Percentiles rank a stretch among this genome's conserved stretches.
Conservation (phyloP, 164 flowering plant species). For the Chimonanthus praecox region DNA sequence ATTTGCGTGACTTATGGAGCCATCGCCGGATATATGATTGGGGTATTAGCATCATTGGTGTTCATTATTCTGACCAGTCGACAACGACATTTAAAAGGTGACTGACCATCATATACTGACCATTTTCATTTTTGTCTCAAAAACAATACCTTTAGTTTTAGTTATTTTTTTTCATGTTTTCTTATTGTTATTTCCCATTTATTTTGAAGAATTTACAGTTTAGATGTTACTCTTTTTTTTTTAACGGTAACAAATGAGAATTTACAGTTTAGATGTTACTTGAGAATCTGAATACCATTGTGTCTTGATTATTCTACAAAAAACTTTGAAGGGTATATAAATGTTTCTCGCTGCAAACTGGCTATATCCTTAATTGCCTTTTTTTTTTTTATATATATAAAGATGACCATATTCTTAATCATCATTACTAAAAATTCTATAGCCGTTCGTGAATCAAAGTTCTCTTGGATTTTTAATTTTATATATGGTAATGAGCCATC, state of each 20-base stretch:
- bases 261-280: background rate
- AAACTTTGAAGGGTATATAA: background rate
- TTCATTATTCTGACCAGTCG: conserved; percentile 16
- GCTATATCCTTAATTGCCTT: background rate
- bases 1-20: conserved; percentile 84
- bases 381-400: too few relatives aligned
- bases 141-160: background rate
- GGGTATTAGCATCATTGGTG: conserved; percentile 41
- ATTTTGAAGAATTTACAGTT: too few relatives aligned
- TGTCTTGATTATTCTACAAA: background rate
- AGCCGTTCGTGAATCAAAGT: background rate
- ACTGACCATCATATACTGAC: conserved; percentile 35
- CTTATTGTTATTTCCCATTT: background rate
- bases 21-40: conserved; percentile 55
- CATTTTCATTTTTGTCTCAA: background rate
- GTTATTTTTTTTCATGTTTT: background rate
- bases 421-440: too few relatives aligned
- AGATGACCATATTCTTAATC: too few relatives aligned
- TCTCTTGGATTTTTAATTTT: too few relatives aligned
- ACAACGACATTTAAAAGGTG: conserved; percentile 35
- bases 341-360: background rate
- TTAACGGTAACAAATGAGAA: too few relatives aligned
- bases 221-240: background rate
- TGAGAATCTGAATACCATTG: background rate
- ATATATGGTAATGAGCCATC: too few relatives aligned